Conservation (phyloP, 2,329 filamentous ascomycete genomes). For the Fusarium sp. region DNA sequence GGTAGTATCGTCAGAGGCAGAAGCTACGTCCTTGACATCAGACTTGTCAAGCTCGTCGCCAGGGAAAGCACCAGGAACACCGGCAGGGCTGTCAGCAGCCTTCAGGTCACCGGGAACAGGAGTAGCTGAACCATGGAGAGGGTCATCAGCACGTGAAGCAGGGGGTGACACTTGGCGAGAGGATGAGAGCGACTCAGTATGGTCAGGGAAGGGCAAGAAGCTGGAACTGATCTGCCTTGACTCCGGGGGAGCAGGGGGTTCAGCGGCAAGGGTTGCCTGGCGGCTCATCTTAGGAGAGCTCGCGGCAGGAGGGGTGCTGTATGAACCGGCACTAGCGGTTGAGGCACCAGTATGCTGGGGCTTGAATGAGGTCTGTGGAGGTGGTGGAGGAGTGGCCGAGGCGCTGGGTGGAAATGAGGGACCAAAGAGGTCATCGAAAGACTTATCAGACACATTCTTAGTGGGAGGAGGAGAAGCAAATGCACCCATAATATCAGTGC, state of each 20-base stretch:
- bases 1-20: slow-evolving; percentile 42
- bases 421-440: slow-evolving; percentile 89
- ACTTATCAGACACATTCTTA: slow-evolving; percentile 65
- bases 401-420: slow-evolving; percentile 64
- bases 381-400: slow-evolving; percentile 54
- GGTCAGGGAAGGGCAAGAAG: slow-evolving; percentile 74
- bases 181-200: slow-evolving; percentile 75
- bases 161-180: slow-evolving; percentile 82
- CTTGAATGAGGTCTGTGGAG: slow-evolving; percentile 53
- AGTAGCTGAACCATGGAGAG: slow-evolving; percentile 39
- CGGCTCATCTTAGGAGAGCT: slow-evolving; percentile 68
- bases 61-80: slow-evolving; percentile 46
- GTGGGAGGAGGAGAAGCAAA: slow-evolving; percentile 57
- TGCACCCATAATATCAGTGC: slow-evolving; percentile 65
- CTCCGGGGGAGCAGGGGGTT: slow-evolving; percentile 71
- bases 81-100: slow-evolving; percentile 25
- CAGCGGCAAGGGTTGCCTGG: slow-evolving; percentile 64
- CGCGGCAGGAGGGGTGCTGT: slow-evolving; percentile 63
- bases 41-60: slow-evolving; percentile 47
- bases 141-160: slow-evolving; percentile 64
- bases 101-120: slow-evolving; percentile 39
- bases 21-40: slow-evolving; percentile 45
- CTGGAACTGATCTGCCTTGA: slow-evolving; percentile 81
- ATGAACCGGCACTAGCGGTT: slow-evolving; percentile 59
- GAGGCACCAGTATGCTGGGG: slow-evolving; percentile 67